Evolutionary conservation across 352 stramenopile genomes (phyloP).

Genomic region (Phytophthora multivora): DNA sequence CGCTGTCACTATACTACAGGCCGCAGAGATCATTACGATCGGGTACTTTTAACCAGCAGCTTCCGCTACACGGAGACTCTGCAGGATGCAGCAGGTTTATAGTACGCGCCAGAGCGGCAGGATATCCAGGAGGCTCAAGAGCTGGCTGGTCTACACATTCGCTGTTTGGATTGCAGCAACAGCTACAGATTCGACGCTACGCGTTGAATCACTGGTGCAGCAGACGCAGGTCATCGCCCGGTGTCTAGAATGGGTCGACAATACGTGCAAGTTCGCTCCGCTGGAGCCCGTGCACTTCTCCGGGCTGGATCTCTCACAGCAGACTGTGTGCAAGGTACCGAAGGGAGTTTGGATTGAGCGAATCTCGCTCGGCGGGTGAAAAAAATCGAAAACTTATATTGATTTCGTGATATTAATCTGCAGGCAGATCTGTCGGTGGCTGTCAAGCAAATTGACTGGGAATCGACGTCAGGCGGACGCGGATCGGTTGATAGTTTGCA

Average conservation of each 20-base stretch:
- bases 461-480: slow-evolving; percentile 48
- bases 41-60: slow-evolving; percentile 1
- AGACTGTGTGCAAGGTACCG: slow-evolving; percentile 77
- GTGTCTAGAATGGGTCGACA: slow-evolving; percentile 57
- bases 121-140: slow-evolving; percentile 12
- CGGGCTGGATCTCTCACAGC: slow-evolving; percentile 47
- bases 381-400: slow-evolving; percentile 1
- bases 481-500: slow-evolving; percentile 66
- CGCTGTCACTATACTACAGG: not conserved
- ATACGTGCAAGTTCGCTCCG: slow-evolving; percentile 54
- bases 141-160: slow-evolving; percentile 2
- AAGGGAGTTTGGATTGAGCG: not conserved
- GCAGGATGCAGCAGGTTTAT: slow-evolving; percentile 2
- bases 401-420: slow-evolving; percentile 13
- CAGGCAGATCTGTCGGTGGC: slow-evolving; percentile 75
- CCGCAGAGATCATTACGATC: not conserved
- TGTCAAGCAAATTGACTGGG: slow-evolving; percentile 88
- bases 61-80: not conserved
- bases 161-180: slow-evolving; percentile 11
- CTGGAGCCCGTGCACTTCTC: slow-evolving; percentile 55
- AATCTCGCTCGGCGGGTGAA: not conserved
- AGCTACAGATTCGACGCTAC: slow-evolving; percentile 3
- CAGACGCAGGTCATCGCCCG: slow-evolving; percentile 67
- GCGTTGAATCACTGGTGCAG: slow-evolving; percentile 43
- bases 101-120: slow-evolving; percentile 9